Conservation (phyloP, 2,329 filamentous ascomycete species). For the Fusarium equiseti region DNA sequence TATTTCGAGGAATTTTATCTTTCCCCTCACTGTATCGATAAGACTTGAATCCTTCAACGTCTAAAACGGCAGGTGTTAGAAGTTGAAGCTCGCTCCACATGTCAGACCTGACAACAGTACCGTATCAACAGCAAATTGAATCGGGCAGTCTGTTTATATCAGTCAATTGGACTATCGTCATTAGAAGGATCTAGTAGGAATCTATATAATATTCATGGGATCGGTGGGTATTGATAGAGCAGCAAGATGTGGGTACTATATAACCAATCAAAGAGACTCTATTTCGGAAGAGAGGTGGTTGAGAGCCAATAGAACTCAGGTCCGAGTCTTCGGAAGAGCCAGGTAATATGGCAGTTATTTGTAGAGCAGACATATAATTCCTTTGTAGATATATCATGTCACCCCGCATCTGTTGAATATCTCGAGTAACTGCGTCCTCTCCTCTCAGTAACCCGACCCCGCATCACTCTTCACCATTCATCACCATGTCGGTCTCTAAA, state of each 20-base stretch:
- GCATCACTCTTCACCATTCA: not conserved
- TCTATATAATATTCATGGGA: no score
- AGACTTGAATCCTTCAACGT: not conserved
- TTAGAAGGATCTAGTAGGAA: not conserved
- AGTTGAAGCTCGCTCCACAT: not conserved
- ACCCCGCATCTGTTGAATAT: not conserved
- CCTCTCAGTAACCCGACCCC: not conserved
- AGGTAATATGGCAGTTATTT: not conserved
- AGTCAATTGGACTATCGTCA: fast-evolving
- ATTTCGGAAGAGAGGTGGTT: not conserved
- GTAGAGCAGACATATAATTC: no score
- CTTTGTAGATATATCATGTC: not conserved
- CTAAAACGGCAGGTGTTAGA: conserved; percentile 7
- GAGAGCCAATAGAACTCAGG: not conserved
- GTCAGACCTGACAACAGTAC: not conserved
- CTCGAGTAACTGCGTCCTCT: fast-evolving
- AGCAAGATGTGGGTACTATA: not conserved
- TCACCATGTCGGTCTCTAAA: not conserved
- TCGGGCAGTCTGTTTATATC: not conserved
- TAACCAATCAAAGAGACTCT: not conserved
- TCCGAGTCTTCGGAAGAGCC: not conserved
- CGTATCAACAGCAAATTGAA: no score
- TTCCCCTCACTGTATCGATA: conserved; percentile 1
- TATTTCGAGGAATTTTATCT: fast-evolving
- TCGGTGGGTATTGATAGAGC: no score